Evolutionary conservation across 2,329 filamentous ascomycete genomes (phyloP).

Genomic region (Alternaria arbusti): DNA sequence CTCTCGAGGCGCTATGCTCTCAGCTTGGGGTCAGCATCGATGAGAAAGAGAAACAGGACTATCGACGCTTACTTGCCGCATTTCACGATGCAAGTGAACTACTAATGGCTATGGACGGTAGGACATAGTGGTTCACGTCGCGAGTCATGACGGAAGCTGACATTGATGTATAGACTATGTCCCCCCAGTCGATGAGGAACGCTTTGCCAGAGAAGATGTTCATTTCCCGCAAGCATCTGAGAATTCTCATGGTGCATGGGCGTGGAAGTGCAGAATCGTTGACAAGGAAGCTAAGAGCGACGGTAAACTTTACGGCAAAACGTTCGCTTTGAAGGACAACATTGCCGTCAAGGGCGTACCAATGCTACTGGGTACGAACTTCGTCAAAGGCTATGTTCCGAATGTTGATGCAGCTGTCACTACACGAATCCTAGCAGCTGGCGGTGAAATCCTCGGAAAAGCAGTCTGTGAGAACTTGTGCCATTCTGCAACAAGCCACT

Average conservation of each 20-base stretch:
- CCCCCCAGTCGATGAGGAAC: conserved; percentile 37
- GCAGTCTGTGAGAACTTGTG: conserved; percentile 45
- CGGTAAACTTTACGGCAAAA: conserved; percentile 48
- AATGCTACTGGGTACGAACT: conserved; percentile 40
- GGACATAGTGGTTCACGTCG: conserved; percentile 29
- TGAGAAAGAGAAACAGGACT: conserved; percentile 48
- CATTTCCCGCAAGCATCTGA: conserved; percentile 41
- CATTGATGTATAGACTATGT: conserved; percentile 35
- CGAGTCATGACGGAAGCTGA: not conserved
- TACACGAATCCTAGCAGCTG: conserved; percentile 37
- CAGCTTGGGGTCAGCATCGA: conserved; percentile 43
- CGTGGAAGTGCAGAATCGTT: conserved; percentile 49
- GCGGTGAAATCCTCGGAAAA: conserved; percentile 36
- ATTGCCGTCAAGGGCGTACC: conserved; percentile 41
- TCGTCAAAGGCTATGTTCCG: conserved; percentile 16
- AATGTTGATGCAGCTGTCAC: conserved; percentile 39
- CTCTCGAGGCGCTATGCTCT: conserved; percentile 41
- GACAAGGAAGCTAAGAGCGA: conserved; percentile 30
- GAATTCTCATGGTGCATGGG: conserved; percentile 53
- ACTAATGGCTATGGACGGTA: conserved; percentile 44
- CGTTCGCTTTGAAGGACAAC: conserved; percentile 41
- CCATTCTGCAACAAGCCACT: conserved; percentile 38
- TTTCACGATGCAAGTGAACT: conserved; percentile 50
- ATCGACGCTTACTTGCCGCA: conserved; percentile 46
- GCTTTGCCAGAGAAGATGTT: conserved; percentile 41